These are phyloP conservation scores for Flaveria bidentis DNA, from an alignment of 129 eudicot species.

Conservation along the genomic window DNA sequence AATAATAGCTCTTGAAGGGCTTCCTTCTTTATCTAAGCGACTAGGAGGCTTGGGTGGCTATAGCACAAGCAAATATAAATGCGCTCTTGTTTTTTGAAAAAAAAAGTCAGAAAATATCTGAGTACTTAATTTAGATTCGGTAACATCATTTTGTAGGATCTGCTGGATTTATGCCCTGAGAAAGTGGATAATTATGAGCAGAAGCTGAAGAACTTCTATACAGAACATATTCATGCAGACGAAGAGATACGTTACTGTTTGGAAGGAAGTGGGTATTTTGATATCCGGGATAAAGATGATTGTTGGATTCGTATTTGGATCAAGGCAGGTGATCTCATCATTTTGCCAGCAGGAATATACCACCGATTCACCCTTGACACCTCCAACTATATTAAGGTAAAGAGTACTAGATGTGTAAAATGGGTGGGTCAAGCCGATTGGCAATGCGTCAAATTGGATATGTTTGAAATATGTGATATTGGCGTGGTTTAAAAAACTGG, in stretches of 20 bases:
- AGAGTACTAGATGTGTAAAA: not conserved
- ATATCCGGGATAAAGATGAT: constrained; percentile 80
- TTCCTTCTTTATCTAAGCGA: no score
- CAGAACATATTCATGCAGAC: constrained; percentile 85
- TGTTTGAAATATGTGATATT: not conserved
- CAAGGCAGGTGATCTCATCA: constrained; percentile 77
- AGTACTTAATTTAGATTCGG: not conserved
- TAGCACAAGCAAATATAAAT: not conserved
- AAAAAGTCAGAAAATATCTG: not conserved
- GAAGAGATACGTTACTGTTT: constrained; percentile 95
- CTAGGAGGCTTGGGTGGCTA: no score
- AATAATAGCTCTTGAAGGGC: no score
- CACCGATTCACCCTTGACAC: constrained; percentile 94
- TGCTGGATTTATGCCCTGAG: constrained; percentile 92
- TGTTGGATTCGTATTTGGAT: constrained; percentile 91
- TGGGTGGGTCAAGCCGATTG: not conserved
- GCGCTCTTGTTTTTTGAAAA: not conserved
- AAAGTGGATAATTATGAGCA: constrained; percentile 90
- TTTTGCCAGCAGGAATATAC: constrained; percentile 90
- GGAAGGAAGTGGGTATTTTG: constrained; percentile 95
- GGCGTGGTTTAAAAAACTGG: not conserved
- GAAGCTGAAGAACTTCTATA: constrained; percentile 82
- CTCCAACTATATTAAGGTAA: constrained; percentile 83
- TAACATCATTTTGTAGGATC: constrained; percentile 49
- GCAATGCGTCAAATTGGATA: not conserved